Evolutionary conservation across 139 green algal species (phyloP).

Genomic region (Chlamydomonas schloesseri): DNA sequence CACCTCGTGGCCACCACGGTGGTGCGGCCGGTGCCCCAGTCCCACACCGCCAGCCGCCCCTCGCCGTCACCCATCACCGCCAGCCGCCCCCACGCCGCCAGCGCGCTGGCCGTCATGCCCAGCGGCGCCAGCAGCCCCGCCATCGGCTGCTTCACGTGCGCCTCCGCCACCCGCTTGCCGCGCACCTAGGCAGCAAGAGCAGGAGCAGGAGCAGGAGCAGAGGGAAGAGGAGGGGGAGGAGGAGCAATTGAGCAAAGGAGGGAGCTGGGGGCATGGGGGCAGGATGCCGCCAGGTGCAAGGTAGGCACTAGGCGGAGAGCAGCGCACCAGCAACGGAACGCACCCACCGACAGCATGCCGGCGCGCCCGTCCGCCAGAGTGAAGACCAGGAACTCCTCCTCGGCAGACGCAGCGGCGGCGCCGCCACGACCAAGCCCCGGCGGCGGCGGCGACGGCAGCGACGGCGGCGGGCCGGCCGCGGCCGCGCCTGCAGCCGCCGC

Average conservation of each 20-base stretch:
- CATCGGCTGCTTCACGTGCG: conserved; percentile 64
- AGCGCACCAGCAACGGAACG: no score
- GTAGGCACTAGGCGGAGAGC: no score
- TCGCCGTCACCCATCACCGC: conserved; percentile 78
- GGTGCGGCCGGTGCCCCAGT: conserved; percentile 63
- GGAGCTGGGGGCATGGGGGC: not conserved
- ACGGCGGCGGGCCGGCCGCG: not conserved
- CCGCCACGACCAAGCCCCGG: not conserved
- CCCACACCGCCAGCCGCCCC: conserved; percentile 80
- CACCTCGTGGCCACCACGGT: conserved; percentile 53
- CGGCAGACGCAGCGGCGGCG: conserved; percentile 30
- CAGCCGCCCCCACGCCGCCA: conserved; percentile 64
- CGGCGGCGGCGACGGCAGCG: not conserved
- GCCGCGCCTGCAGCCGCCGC: not conserved
- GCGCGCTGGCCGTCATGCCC: conserved; percentile 68
- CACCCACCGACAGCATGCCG: conserved; percentile 53
- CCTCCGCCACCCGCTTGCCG: conserved; percentile 66
- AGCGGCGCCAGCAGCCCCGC: conserved; percentile 50
- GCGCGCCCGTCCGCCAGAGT: conserved; percentile 68
- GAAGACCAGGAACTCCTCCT: conserved; percentile 78
- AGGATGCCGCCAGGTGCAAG: no score
- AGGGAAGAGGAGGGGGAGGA: not conserved
- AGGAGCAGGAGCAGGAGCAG: no score
- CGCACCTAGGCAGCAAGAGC: conserved; percentile 42
- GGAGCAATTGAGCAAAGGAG: not conserved